Evolutionary conservation across 1,284 basidiomycete genomes (phyloP), one percentile per base, ranked within the genome.

Genomic region (Phellopilus nigrolimitatus): DNA sequence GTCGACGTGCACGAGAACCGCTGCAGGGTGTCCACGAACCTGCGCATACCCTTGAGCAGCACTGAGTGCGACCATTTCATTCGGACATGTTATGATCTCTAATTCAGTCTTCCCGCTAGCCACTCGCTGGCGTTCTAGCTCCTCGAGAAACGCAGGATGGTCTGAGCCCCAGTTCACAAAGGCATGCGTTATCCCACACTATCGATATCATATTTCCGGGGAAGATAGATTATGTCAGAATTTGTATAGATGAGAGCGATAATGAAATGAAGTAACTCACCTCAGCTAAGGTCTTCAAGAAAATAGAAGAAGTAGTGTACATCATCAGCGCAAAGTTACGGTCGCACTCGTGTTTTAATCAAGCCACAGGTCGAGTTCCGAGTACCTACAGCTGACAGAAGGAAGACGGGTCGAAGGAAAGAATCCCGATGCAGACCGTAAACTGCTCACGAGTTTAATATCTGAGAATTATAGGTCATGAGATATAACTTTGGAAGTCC

Each of bases 111-210:
- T 62, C 3, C 72, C 72, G 25, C 66, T 54, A 10, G 64, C 66
- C 22, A 66, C 61, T 1, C 79, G 71, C 58, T 82, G 79, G 21
- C 79, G 68, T 56, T 77, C 73, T 13, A 85, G 70, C 31, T 86
- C 84, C 60, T 87, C 85, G 19, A 87, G 68, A 15, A 88, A 63
- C 0, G 78, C 81, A 1, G 84, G 82, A 59, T 87, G 84, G 57
- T 87, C 84, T 0, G 81, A 83, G 1, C 83, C 84, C 80, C 84
- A 86, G 65, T 88, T 87, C 19, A 79, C 82, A 59, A 87, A 88
- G 10, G 74, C 77, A 65, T 85, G 81, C 0, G 81, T 84, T 42
- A 88, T 76, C 1, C 82, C 82, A 3, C 34, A 41, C 54, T 56
- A 44, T 6, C 37, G 39, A 25, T 24, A n/a, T 49, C 22, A 25